Evolutionary conservation across 2,329 filamentous ascomycete genomes (phyloP).

Genomic region (Fusarium oxysporum): DNA sequence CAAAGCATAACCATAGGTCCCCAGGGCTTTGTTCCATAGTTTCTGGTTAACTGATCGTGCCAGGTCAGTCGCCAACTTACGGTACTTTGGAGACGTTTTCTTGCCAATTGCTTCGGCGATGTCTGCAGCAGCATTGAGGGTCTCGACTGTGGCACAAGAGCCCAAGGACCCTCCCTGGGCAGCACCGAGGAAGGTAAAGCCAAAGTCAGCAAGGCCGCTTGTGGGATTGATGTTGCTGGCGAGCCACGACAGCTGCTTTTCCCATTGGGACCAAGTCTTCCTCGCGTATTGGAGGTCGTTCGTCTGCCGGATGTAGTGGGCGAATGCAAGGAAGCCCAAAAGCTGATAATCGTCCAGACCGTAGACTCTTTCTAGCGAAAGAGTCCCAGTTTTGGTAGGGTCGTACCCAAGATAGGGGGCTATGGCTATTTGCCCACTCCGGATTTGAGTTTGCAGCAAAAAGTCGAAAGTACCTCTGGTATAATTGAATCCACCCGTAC

Average conservation of each 20-base stretch:
- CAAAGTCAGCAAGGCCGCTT: not conserved
- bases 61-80: not conserved
- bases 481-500: conserved; percentile 6
- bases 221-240: conserved; percentile 1
- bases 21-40: conserved; percentile 13
- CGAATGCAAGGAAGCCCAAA: conserved; percentile 2
- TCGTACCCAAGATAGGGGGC: conserved; percentile 9
- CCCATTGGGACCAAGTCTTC: conserved; percentile 9
- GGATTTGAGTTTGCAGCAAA: conserved; percentile 6
- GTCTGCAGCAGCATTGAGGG: conserved; percentile 8
- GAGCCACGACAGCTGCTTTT: not conserved
- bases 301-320: conserved; percentile 4
- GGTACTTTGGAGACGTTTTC: not conserved
- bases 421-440: conserved; percentile 5
- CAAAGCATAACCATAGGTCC: not conserved
- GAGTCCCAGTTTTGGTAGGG: not conserved
- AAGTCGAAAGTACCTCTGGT: conserved; percentile 13
- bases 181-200: not conserved
- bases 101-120: conserved; percentile 7
- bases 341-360: conserved; percentile 14
- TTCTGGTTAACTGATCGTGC: not conserved
- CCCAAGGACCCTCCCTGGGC: conserved; percentile 1
- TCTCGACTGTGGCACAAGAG: conserved; percentile 6
- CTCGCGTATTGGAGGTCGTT: conserved; percentile 2
- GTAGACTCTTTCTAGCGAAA: not conserved